These are phyloP conservation scores for Xerocomellus amylosporus DNA, from an alignment of 768 basidiomycete genomes.

Conservation along the genomic window DNA sequence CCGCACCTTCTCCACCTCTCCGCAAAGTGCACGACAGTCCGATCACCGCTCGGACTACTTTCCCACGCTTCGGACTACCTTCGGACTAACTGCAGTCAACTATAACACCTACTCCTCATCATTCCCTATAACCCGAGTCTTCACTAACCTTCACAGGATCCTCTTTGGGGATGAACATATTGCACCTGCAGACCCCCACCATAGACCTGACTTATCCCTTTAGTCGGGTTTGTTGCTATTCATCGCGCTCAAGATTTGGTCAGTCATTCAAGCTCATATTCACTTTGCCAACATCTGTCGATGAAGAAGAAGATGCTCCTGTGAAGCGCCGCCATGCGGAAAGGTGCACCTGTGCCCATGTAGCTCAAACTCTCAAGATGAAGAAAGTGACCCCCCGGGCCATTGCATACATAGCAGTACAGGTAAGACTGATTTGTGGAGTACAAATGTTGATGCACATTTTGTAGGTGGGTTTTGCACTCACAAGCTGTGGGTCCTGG, in stretches of 20 bases:
- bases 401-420: background rate
- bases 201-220: no score
- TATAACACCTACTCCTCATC: no score
- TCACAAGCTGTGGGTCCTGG: background rate
- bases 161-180: no score
- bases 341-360: background rate
- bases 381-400: background rate
- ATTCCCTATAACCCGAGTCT: no score
- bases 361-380: background rate
- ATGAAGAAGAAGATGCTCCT: background rate
- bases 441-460: background rate
- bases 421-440: background rate
- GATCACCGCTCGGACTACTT: no score
- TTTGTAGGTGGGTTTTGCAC: background rate
- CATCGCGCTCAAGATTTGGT: background rate
- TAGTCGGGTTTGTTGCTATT: no score
- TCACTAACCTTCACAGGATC: no score
- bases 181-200: no score
- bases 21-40: no score
- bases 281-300: background rate
- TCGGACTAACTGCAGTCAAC: no score
- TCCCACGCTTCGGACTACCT: no score
- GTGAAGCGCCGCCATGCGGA: background rate
- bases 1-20: no score
- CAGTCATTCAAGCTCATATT: background rate